A percentile compares a stretch with the other conserved stretches of the same genome.
Conservation (phyloP, 78 protist species). For the Pigoraptor vietnamica region DNA sequence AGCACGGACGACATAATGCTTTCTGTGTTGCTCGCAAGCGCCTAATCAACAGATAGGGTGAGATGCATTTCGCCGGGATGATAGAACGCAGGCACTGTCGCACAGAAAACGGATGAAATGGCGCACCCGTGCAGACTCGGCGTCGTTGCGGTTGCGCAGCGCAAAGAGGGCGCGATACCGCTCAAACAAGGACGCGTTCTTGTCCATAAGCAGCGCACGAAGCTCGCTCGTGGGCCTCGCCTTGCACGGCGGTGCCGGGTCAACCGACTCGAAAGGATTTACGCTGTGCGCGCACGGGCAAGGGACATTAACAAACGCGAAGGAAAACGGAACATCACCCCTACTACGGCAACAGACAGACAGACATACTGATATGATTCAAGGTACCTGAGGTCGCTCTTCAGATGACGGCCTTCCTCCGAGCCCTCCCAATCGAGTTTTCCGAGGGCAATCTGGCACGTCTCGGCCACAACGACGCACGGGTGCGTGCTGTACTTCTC, state of each 20-base stretch:
- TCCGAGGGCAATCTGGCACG: conserved; percentile 27
- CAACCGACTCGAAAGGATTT: conserved; percentile 16
- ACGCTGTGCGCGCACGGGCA: no score
- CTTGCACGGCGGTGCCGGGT: conserved; percentile 43
- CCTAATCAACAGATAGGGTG: no score
- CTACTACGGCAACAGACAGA: no score
- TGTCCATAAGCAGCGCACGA: neutral
- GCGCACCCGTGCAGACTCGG: neutral
- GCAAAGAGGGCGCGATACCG: conserved; percentile 46
- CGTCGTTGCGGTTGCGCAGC: conserved; percentile 28
- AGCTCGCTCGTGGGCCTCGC: neutral
- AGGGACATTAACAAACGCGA: no score
- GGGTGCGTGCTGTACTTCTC: neutral
- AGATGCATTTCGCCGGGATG: no score
- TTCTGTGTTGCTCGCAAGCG: no score
- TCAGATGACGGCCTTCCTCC: neutral
- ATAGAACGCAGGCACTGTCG: no score
- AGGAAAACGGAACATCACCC: no score
- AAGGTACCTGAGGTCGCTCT: no score
- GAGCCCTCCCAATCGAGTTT: neutral
- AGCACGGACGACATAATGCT: no score
- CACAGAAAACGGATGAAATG: neutral
- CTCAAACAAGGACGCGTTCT: conserved; percentile 4
- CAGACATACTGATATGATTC: no score
- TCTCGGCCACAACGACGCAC: conserved; percentile 26